Evolutionary conservation across 2,329 filamentous ascomycete genomes (phyloP), one percentile per base, ranked within the genome.

Genomic region (Parastagonospora avenae): DNA sequence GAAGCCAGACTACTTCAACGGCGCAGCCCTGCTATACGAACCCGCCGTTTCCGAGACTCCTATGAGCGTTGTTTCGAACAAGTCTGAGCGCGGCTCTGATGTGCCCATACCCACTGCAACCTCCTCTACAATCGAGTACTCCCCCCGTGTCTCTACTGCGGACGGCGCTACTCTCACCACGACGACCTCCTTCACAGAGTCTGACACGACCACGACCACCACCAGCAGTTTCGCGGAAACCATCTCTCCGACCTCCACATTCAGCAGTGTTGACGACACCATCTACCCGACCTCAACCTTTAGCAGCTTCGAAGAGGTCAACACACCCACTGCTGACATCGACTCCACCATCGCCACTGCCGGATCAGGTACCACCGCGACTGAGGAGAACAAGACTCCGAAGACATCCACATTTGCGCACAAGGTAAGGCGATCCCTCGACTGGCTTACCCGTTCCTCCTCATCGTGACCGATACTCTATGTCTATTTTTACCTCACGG

Each of bases 161-260:
- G 96, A 97, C 80, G 88, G 87, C 71, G 96, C 97, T 72, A 92
- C 89, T 52, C 88, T 96, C 53, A 92, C 97, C 72, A 92, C 92
- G 53, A 91, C 96, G 76, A 96, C 90, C 9, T 94, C 90, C 60
- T 96, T 92, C 50, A 96, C 96, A 75, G 92, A 96, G 76, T 96
- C 91, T 0, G 84, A 96, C 31, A 90, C 91, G 7, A 78, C 97
- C 31, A 90, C 91, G 7, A 78, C 97, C 45, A 82, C 96, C 15
- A 91, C 91, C 55, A 96, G 97, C 72, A 92, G 92, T 53, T 91
- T 90, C 28, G 91, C 37, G 32, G 50, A 42, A 8, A 47, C 57
- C 8, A 36, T 42, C 15, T 59, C 56, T 5, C 39, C 36, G 2
- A 16, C 42, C 7, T 59, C 50, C n/a, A 54, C 31, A 10, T 28